Evolutionary conservation across 2,329 filamentous ascomycete genomes (phyloP).

Genomic region (Orbilia quercus): DNA sequence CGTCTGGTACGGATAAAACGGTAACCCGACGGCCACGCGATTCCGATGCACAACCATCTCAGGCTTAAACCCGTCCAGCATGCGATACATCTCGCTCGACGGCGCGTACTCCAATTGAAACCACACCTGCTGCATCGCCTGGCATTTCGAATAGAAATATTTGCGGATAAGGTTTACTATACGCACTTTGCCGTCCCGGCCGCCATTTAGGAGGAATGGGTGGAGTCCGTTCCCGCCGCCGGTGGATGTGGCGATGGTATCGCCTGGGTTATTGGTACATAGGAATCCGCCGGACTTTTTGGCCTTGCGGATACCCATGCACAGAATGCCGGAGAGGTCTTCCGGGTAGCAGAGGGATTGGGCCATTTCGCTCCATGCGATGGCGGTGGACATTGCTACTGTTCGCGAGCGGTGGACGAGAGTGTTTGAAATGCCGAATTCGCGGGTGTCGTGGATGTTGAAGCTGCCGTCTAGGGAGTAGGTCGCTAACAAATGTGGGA

Average conservation of each 20-base stretch:
- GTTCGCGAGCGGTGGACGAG: constrained; percentile 45
- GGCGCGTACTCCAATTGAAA: constrained; percentile 66
- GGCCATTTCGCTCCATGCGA: constrained; percentile 54
- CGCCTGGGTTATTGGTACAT: constrained; percentile 50
- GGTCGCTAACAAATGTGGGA: constrained; percentile 65
- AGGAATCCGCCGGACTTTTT: constrained; percentile 51
- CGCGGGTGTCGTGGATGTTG: constrained; percentile 65
- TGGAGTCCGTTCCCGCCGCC: constrained; percentile 65
- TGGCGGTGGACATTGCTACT: constrained; percentile 49
- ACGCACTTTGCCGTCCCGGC: constrained; percentile 65
- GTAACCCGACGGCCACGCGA: constrained; percentile 39
- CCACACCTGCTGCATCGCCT: constrained; percentile 66
- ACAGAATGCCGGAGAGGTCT: constrained; percentile 62
- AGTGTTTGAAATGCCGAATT: constrained; percentile 63
- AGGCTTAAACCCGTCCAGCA: constrained; percentile 59
- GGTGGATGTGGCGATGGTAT: constrained; percentile 60
- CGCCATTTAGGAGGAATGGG: constrained; percentile 65
- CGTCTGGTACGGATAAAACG: constrained; percentile 65
- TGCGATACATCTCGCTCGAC: constrained; percentile 57
- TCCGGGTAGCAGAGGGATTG: constrained; percentile 54
- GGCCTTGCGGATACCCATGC: constrained; percentile 52
- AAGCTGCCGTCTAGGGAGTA: constrained; percentile 66
- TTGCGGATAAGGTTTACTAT: constrained; percentile 65
- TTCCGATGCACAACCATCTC: constrained; percentile 57
- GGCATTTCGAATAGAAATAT: constrained; percentile 63